These are phyloP conservation scores for Chlorociboria aeruginascens DNA, from an alignment of 495 filamentous ascomycete species.

Conservation along the genomic window DNA sequence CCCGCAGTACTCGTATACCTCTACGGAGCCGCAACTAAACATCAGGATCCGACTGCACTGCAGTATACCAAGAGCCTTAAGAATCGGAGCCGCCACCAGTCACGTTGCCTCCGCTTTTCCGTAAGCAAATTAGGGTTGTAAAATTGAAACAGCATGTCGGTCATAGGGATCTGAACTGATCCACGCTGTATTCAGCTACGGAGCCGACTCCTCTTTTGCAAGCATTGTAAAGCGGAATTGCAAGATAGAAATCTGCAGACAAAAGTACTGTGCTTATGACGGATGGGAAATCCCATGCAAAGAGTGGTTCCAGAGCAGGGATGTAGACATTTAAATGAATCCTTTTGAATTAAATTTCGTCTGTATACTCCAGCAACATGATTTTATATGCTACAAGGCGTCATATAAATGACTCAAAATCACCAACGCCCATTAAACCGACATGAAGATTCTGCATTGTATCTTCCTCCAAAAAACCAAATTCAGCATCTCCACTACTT, in stretches of 20 bases:
- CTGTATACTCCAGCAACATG: not conserved
- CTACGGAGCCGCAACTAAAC: not conserved
- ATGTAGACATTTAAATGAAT: not conserved
- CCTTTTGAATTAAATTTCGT: not conserved
- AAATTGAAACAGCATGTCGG: not conserved
- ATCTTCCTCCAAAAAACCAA: slow-evolving; percentile 1
- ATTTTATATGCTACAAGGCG: not conserved
- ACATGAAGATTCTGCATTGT: not conserved
- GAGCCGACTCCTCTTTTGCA: not conserved
- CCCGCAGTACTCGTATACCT: not conserved
- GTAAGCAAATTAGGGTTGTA: not conserved
- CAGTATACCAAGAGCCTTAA: too few species aligned
- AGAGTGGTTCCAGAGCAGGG: not conserved
- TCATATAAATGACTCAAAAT: slow-evolving; percentile 3
- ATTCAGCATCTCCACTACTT: not conserved
- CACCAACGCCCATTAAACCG: slow-evolving; percentile 2
- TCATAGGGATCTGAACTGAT: not conserved
- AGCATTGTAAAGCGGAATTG: not conserved
- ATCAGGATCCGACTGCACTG: not conserved
- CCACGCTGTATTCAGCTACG: not conserved
- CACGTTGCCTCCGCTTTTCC: not conserved
- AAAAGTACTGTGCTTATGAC: not conserved
- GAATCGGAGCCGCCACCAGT: not conserved
- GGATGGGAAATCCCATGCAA: not conserved
- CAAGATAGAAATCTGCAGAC: not conserved